Base-by-base conservation (phyloP, 352 stramenopile species). In the Pythium volutum region DNA sequence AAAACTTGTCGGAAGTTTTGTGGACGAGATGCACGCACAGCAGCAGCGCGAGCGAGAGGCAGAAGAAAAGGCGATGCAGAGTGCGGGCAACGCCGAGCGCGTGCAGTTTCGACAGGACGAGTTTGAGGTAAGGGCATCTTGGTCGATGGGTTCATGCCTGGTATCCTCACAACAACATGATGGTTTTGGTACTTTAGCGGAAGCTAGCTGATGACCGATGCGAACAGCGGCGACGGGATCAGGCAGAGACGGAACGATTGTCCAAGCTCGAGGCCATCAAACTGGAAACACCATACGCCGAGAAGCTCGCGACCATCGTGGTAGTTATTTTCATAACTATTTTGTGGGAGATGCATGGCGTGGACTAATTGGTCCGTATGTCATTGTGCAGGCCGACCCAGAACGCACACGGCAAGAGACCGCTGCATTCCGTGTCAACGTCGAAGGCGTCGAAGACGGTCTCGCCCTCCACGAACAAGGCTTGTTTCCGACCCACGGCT, bases 371-470 rank as follows among this genome's bases (percentile, higher is more conserved):
- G 27, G 25, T 45, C n/a, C 27, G 34, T 27, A 22, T 10, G n/a
- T 48, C 10, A 1, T 39, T 16, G 18, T n/a, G 25, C 39, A 92
- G 83, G 62, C 74, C 4, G 79, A 93, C 52, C 76, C 79, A 0
- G 73, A 87, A 41, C 79, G 83, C 1, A 84, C 77, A 5, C 69
- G 79, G n/a, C 81, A 91, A 47, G 78, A 88, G 46, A 93, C 83
- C 11, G 73, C 56, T 18, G 83, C 83, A 0, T 93, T 90, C 58
- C 74, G 74, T 8, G 74, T 79, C 9, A 93, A 91, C 41, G 59
- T 87, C 25, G 76, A 88, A 36, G 81, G 77, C 25, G 73, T 73
- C 9, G 75, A 89, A 26, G 79, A 90, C 16, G 76, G 58, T 0
- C 68, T 87, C 14, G 67, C 75, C 4, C 64, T 92, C 16, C 73